phyloP scores from a whole-genome alignment of 176 grass and related monocot genomes.

The Aegilops sharonensis region DNA sequence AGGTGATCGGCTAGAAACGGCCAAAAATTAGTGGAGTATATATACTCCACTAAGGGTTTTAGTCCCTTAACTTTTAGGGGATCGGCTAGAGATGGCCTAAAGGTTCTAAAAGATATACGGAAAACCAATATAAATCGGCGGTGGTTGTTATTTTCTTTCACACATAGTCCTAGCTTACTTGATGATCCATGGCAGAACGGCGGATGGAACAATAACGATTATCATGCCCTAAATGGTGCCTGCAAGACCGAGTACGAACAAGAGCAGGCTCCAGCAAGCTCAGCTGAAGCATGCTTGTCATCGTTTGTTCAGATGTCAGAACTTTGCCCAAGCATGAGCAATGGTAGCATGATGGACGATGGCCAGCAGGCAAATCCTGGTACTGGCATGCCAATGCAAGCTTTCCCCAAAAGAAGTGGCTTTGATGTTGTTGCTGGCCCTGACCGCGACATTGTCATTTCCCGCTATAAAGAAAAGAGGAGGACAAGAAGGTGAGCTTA shows the following conservation, averaged over 20 bases:
- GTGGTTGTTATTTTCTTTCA: not conserved
- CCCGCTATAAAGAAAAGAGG: constrained; percentile 91
- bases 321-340: constrained; percentile 49
- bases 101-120: not conserved
- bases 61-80: too few relatives aligned
- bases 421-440: constrained; percentile 51
- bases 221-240: constrained; percentile 17
- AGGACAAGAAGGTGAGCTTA: constrained; percentile 81
- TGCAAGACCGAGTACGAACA: constrained; percentile 39
- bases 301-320: constrained; percentile 70
- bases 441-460: constrained; percentile 68
- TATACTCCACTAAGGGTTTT: too few relatives aligned
- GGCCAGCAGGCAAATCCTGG: constrained; percentile 17
- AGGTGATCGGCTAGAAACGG: too few relatives aligned
- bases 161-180: not conserved
- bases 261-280: constrained; percentile 47
- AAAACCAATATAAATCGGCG: not conserved
- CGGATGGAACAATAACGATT: constrained; percentile 37
- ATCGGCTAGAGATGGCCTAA: too few relatives aligned
- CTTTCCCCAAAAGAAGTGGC: constrained; percentile 35
- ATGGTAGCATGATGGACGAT: constrained; percentile 30
- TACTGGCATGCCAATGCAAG: constrained; percentile 26
- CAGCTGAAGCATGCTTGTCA: constrained; percentile 50
- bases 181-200: constrained; percentile 30
- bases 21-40: too few relatives aligned